A percentile compares a stretch with the other conserved stretches of the same genome.
phyloP scores from a whole-genome alignment of 306 rosid species.

The Lupinus albus region DNA sequence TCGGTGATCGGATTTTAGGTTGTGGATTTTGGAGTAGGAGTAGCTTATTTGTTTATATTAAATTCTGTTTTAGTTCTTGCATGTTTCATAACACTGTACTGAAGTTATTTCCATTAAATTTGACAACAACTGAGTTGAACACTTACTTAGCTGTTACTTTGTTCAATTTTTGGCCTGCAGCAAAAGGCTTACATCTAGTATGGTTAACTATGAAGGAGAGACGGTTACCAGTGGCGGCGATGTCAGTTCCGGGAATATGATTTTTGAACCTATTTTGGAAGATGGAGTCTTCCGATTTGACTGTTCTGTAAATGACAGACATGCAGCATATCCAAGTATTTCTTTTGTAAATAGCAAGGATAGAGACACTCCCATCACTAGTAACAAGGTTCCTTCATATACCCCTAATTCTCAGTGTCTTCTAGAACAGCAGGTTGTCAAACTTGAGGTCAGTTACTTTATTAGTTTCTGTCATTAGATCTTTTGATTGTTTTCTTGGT shows the following conservation, averaged over 20 bases:
- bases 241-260: constrained; percentile 65
- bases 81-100: constrained; percentile 1
- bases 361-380: constrained; percentile 59
- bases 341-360: constrained; percentile 63
- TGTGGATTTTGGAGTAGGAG: background rate
- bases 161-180: constrained; percentile 46
- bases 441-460: constrained; percentile 66
- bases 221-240: constrained; percentile 39
- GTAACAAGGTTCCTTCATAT: constrained; percentile 56
- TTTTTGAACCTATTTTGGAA: constrained; percentile 68
- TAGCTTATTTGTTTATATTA: constrained; percentile 2
- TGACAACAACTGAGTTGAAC: background rate
- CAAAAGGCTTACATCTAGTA: constrained; percentile 50
- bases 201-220: constrained; percentile 53
- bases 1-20: too few relatives aligned
- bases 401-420: constrained; percentile 61
- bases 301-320: constrained; percentile 70
- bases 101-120: constrained; percentile 2
- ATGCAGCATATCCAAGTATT: constrained; percentile 70
- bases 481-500: background rate
- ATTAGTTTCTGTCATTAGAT: background rate
- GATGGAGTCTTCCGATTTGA: constrained; percentile 87
- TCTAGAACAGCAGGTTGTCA: constrained; percentile 67
- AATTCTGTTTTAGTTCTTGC: background rate
- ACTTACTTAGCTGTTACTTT: constrained; percentile 22